Evolutionary conservation across 805 yeast species (phyloP), one percentile per base, ranked within the genome.

Genomic region (Yarrowia sp.): DNA sequence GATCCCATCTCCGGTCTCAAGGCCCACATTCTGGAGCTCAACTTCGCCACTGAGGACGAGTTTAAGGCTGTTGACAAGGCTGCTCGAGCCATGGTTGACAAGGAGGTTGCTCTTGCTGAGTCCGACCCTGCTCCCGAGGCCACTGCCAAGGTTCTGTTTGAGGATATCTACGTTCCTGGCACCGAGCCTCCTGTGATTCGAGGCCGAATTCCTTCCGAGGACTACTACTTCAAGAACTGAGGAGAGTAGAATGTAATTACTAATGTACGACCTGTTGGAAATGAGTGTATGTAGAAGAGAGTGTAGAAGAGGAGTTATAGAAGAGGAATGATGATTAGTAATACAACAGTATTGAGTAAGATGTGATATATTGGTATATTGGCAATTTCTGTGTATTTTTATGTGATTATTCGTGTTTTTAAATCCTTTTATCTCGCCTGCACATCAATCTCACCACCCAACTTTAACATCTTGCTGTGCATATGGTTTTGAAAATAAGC

Each of bases 1-100:
- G 99, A 95, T 79, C 98, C 98, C 72, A 91, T 95, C 78, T 92
- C 96, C 65, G 98, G 98, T 71, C 85, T 95, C 76, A 93, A 92
- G 85, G 87, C 86, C 74, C 89, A 85, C 68, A 81, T 95, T 70
- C 77, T 92, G 73, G 97, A 92, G 71, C 83, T 86, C 77, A 85
- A 83, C 68, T 86, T 95, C 72, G 96, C 97, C 68, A 83, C 96
- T 67, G 99, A 93, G 83, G 96, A 88, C 66, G 98, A 95, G 83
- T 84, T 95, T 79, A 93, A 92, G 83, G 78, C 89, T 67, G 89
- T 91, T 77, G 99, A 95, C 82, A 95, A 95, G 83, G 92, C 89
- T 71, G 97, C 96, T 68, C 92, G 99, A 83, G 86, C 89, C 74
- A 90, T 86, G 77, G 98, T 95, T 71, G 98, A 92, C 74, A 92